Evolutionary conservation across 345 rosid genomes (phyloP), one percentile per base, ranked within the genome.

Genomic region (Triadica sebifera): DNA sequence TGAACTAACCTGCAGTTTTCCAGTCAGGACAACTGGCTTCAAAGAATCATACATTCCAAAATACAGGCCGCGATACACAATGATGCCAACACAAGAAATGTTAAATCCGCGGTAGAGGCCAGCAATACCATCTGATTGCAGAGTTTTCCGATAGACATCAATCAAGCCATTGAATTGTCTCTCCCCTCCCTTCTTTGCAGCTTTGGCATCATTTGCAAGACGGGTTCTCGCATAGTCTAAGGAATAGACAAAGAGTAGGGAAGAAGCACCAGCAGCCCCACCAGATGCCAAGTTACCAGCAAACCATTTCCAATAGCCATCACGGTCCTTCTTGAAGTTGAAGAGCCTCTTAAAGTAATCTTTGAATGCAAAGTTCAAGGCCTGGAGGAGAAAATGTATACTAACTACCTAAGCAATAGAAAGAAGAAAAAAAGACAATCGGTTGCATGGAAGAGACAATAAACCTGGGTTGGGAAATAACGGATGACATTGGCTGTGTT

Each of bases 31-130:
- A 1, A 80, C 83, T n/a, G 83, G 83, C 74, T 80, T 80, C 74
- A 80, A 46, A 45, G 83, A 80, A 68, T 80, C 83, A 41, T 80
- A 80, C 83, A 80, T 72, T 45, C 83, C 82, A 25, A 78, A 74
- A 50, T 78, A 78, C 56, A 73, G 70, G 52, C 81, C 81, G 9
- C 81, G 81, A 20, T 78, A 78, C 15, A 78, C 77, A 19, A 78
- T 78, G 69, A 78, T 78, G 47, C 81, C 81, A 34, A 73, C 77
- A 20, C 77, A 73, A 0, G 81, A 78, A 69, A 78, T 78, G 81
- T 78, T 78, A 37, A 78, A 78, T 22, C 81, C 81, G n/a, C 81
- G 81, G 73, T 78, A 78, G 25, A 78, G 77, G 12, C 81, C 81
- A 11, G 69, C 75, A 41, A 80, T 22, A 5, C 82, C 82, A 60